Evolutionary conservation across 306 rosid species (phyloP), one percentile per base, ranked within the genome.

Genomic region (Myrica gale): DNA sequence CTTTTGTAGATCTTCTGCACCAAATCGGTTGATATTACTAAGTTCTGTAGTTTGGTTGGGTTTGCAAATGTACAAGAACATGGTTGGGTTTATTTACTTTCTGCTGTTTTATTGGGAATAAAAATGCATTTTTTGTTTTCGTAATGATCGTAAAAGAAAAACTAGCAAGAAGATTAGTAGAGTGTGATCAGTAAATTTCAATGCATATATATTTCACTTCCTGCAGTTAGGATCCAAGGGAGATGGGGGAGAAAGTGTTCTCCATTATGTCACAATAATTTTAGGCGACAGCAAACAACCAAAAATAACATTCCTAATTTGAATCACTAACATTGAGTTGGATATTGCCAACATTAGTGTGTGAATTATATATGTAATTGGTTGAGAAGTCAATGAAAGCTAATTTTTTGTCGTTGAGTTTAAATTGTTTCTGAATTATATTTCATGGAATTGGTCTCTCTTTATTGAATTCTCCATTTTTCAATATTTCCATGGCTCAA

Each of bases 401-500:
- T 65, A n/a, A 61, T 32, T 61, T 32, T 9, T 61, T 61, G 68
- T 65, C 70, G 16, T 9, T 8, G 7, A 41, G 50, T 65, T 42
- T 43, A 43, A 65, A 65, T 65, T 65, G 10, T 62, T 13, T 10
- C 3, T 13, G 13, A 48, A 9, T 48, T 10, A 47, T 47, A 8
- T 47, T 48, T 48, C 52, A 48, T 48, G 52, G 48, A 45, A 16
- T 23, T 11, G 43, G n/a, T 23, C 11, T 66, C 70, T 66, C 11
- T 66, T 41, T 42, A 42, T 42, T 17, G 46, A 61, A 32, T 32
- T 32, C 37, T 2, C 32, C 50, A 42, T 4, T 7, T 65, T 65
- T 65, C 11, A 16, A 66, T 42, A 9, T 68, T 23, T 50, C 42
- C 70, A 66, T 70, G 58, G 75, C 72, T 54, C 77, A 41, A 37